Evolutionary conservation across 495 filamentous ascomycete species (phyloP).

Genomic region (Podospora tetraspora): DNA sequence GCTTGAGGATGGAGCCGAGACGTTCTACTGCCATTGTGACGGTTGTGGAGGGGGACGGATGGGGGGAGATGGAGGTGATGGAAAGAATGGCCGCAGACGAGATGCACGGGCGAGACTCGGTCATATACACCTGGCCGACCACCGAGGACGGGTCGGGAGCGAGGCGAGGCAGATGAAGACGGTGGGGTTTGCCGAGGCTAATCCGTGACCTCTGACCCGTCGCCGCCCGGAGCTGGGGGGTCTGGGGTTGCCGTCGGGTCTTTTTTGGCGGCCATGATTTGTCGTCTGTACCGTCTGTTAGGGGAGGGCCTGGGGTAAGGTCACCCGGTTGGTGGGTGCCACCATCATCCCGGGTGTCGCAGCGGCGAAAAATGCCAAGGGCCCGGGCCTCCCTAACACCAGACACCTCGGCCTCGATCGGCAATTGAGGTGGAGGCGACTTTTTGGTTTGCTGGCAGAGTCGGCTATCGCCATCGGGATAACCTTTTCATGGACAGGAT

Average conservation of each 20-base stretch:
- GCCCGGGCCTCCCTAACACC: neutral
- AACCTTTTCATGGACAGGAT: neutral
- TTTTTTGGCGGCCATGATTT: neutral
- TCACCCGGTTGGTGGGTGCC: neutral
- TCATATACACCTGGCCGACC: neutral
- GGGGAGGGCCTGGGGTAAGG: neutral
- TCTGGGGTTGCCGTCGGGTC: neutral
- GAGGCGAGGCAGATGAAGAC: neutral
- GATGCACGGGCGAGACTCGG: neutral
- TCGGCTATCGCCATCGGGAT: neutral
- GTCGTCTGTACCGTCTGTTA: neutral
- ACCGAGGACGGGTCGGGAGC: neutral
- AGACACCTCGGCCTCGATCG: neutral
- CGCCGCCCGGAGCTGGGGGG: neutral
- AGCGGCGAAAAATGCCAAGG: neutral
- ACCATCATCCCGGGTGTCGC: neutral
- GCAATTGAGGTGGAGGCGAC: neutral
- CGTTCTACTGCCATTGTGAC: conserved; percentile 76
- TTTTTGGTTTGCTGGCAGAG: neutral
- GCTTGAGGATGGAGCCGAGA: conserved; percentile 79
- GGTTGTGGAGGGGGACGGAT: neutral
- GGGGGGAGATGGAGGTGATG: neutral
- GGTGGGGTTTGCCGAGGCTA: neutral
- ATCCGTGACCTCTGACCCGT: neutral
- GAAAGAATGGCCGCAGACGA: neutral